These are phyloP conservation scores for Ophiostoma tasmaniense DNA, from an alignment of 2,329 filamentous ascomycete genomes.

Conservation along the genomic window DNA sequence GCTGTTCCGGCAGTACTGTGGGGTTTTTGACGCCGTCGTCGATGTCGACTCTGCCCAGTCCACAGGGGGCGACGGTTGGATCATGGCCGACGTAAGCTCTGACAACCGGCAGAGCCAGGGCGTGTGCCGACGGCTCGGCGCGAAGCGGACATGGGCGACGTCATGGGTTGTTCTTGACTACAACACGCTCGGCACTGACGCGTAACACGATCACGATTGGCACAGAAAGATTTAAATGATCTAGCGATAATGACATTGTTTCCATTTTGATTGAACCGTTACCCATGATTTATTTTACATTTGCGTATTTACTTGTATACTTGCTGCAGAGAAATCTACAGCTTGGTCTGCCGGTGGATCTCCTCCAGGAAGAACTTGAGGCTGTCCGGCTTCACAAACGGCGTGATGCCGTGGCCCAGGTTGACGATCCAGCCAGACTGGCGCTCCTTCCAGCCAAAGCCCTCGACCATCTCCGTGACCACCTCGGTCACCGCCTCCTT, in stretches of 20 bases:
- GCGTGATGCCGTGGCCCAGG: conserved; percentile 90
- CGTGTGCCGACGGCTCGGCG: conserved; percentile 55
- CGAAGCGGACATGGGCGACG: conserved; percentile 44
- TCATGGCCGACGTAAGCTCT: conserved; percentile 54
- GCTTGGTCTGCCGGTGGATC: conserved; percentile 62
- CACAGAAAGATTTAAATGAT: no score
- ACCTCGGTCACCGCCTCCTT: conserved; percentile 70
- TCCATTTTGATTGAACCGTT: not conserved
- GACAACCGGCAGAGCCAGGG: conserved; percentile 52
- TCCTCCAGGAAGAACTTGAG: conserved; percentile 92
- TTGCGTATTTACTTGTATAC: not conserved
- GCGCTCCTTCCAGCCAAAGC: conserved; percentile 64
- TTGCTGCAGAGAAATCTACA: conserved; percentile 4
- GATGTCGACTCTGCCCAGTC: not conserved
- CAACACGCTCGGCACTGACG: conserved; percentile 14
- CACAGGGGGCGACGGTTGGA: conserved; percentile 37
- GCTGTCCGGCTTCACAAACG: conserved; percentile 87
- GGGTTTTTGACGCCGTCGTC: conserved; percentile 27
- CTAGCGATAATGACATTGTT: not conserved
- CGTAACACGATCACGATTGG: not conserved
- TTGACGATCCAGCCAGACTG: conserved; percentile 97
- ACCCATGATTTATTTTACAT: conserved; percentile 1
- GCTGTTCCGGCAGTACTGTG: conserved; percentile 44
- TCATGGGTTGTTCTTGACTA: conserved; percentile 37
- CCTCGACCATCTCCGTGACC: conserved; percentile 78